Evolutionary conservation across 1,284 basidiomycete species (phyloP).

Genomic region (Papiliotrema flavescens): DNA sequence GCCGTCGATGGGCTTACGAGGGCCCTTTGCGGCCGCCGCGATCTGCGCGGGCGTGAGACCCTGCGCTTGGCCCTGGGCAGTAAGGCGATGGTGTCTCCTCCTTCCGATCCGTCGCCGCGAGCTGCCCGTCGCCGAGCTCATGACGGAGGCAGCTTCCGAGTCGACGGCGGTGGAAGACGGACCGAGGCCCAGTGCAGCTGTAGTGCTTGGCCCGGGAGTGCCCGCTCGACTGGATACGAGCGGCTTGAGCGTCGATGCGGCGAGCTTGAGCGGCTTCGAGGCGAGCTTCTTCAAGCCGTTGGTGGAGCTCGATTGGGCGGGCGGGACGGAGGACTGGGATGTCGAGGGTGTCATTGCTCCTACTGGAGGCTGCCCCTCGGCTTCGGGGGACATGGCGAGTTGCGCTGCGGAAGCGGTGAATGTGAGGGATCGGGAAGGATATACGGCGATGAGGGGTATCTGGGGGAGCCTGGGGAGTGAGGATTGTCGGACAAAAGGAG

Average conservation of each 20-base stretch:
- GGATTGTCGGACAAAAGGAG: no score
- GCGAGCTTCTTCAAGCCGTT: slow-evolving; percentile 26
- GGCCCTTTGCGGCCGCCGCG: slow-evolving; percentile 32
- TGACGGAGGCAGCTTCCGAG: neutral
- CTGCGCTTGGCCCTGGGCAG: neutral
- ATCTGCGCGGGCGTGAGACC: slow-evolving; percentile 30
- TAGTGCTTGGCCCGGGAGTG: neutral
- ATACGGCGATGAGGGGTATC: no score
- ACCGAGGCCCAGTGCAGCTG: neutral
- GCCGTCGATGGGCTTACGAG: slow-evolving; percentile 42
- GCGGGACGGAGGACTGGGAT: neutral
- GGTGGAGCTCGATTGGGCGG: neutral
- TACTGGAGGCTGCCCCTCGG: no score
- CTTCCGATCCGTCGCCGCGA: slow-evolving; percentile 1
- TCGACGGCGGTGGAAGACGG: neutral
- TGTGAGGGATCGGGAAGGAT: no score
- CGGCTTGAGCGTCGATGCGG: slow-evolving; percentile 33
- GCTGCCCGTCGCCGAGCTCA: neutral
- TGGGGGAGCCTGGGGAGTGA: no score
- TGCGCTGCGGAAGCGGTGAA: no score
- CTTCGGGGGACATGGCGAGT: no score
- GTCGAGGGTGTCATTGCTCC: neutral
- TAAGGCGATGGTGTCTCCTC: slow-evolving; percentile 9
- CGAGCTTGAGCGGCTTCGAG: slow-evolving; percentile 43
- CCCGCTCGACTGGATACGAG: slow-evolving; percentile 6